These are phyloP conservation scores for Tephrocybe sp. DNA, from an alignment of 768 basidiomycete genomes.

Conservation along the genomic window DNA sequence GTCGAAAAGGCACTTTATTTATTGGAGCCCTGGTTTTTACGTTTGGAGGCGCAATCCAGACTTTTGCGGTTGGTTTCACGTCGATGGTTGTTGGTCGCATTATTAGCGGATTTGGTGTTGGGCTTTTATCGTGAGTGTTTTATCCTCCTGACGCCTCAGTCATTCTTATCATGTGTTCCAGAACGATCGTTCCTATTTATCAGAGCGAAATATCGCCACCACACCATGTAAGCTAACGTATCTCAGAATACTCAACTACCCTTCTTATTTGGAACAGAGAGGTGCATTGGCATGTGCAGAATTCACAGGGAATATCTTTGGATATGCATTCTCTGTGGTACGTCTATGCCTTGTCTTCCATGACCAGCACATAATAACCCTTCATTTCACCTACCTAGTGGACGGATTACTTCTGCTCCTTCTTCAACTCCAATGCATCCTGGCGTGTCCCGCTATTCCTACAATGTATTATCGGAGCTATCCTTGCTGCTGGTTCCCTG, in stretches of 20 bases:
- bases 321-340: constrained; percentile 83
- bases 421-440: constrained; percentile 70
- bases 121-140: constrained; percentile 74
- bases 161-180: constrained; percentile 20
- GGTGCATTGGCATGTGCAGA: constrained; percentile 89
- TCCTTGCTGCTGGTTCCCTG: constrained; percentile 75
- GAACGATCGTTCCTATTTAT: constrained; percentile 85
- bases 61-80: constrained; percentile 74
- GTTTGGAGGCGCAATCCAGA: constrained; percentile 83
- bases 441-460: constrained; percentile 85
- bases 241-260: neutral
- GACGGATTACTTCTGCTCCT: constrained; percentile 90
- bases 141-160: neutral
- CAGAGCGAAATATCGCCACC: constrained; percentile 92
- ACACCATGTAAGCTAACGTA: constrained; percentile 50
- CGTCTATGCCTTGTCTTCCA: constrained; percentile 22
- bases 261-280: constrained; percentile 41
- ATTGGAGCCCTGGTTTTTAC: constrained; percentile 82
- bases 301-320: constrained; percentile 84
- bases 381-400: constrained; percentile 43
- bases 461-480: constrained; percentile 77
- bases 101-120: constrained; percentile 86
- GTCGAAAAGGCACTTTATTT: constrained; percentile 82
- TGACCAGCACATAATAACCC: neutral
- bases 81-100: constrained; percentile 83